phyloP scores from a whole-genome alignment of 2,329 filamentous ascomycete genomes.

The Stagonosporopsis tanaceti region DNA sequence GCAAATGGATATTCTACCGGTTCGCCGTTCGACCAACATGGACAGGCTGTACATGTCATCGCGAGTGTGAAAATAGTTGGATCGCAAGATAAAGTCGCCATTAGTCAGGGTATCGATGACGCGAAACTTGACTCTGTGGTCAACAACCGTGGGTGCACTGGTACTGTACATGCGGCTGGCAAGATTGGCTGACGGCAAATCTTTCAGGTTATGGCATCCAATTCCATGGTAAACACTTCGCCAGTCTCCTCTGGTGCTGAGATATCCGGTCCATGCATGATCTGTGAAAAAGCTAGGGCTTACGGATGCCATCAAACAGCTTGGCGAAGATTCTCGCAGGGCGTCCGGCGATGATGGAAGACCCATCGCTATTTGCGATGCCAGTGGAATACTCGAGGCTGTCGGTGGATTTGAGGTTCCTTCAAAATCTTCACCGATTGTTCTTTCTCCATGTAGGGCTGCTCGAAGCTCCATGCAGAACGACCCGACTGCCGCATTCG shows the following conservation, averaged over 20 bases:
- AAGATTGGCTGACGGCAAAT: background rate
- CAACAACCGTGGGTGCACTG: background rate
- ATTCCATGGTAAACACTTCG: constrained; percentile 22
- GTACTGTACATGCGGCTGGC: background rate
- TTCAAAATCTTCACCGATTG: constrained; percentile 20
- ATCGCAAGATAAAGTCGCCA: constrained; percentile 18
- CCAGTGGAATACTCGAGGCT: constrained; percentile 9
- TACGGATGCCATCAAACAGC: constrained; percentile 4
- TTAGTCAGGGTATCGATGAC: constrained; percentile 3
- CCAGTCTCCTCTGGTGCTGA: constrained; percentile 20
- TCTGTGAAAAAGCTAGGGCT: constrained; percentile 11
- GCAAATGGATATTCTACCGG: constrained; percentile 13
- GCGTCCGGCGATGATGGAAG: background rate
- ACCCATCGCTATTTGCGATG: constrained; percentile 1
- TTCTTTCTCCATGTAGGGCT: constrained; percentile 15
- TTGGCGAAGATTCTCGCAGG: background rate
- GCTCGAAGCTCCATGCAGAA: constrained; percentile 16
- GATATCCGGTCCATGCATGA: constrained; percentile 19
- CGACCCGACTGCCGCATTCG: constrained; percentile 17
- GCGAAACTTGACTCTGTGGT: constrained; percentile 9
- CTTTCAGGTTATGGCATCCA: constrained; percentile 12
- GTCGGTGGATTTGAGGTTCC: constrained; percentile 16
- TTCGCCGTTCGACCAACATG: constrained; percentile 13
- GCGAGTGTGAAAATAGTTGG: constrained; percentile 20
- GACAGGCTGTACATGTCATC: constrained; percentile 12